phyloP scores from a whole-genome alignment of 192 early-diverging fungal genomes.

The Podochytrium sp. region DNA sequence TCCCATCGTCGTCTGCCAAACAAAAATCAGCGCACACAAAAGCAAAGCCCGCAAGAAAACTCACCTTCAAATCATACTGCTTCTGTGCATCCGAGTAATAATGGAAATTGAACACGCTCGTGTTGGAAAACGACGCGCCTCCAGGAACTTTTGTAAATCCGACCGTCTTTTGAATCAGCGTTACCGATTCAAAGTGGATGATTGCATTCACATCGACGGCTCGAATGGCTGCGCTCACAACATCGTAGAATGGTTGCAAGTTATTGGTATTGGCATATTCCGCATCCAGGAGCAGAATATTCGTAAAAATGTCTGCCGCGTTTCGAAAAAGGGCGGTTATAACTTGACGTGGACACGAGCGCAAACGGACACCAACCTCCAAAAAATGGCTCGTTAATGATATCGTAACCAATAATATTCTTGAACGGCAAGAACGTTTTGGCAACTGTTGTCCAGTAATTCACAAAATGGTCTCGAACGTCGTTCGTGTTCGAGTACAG shows the following conservation, averaged over 20 bases:
- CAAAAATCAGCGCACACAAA: neutral
- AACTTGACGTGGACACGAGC: no score
- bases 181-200: constrained; percentile 66
- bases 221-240: constrained; percentile 51
- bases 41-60: neutral
- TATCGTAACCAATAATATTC: constrained; percentile 66
- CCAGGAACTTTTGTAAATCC: constrained; percentile 29
- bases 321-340: no score
- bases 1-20: constrained; percentile 34
- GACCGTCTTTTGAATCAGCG: constrained; percentile 18
- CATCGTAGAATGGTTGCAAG: constrained; percentile 58
- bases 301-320: constrained; percentile 32
- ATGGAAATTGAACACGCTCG: constrained; percentile 31
- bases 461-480: constrained; percentile 57
- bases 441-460: constrained; percentile 62
- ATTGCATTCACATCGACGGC: constrained; percentile 55
- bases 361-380: constrained; percentile 36
- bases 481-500: constrained; percentile 62
- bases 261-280: constrained; percentile 46
- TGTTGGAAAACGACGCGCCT: neutral
- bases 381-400: constrained; percentile 70
- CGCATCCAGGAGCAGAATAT: constrained; percentile 51
- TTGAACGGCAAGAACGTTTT: constrained; percentile 44
- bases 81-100: constrained; percentile 17
- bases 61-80: constrained; percentile 8